A percentile compares a stretch with the other conserved stretches of the same genome.
phyloP scores from a whole-genome alignment of 768 basidiomycete genomes.

The Boletus patriciae region DNA sequence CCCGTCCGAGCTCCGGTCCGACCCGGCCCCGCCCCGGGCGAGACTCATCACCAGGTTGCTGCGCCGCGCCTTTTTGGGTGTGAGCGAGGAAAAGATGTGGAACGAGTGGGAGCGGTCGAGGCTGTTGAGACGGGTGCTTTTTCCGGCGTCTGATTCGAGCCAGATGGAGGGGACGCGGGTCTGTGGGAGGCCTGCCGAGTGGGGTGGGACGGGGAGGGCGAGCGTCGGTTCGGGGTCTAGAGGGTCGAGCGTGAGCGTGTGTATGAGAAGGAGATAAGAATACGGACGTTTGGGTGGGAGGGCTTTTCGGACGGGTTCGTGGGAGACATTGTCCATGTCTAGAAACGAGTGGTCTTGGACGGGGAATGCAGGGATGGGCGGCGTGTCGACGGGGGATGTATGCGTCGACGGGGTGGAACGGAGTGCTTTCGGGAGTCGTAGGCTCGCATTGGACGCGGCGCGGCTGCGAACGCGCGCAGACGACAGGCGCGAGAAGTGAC shows the following conservation, averaged over 20 bases:
- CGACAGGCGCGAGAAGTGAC: constrained; percentile 46
- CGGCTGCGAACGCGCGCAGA: constrained; percentile 67
- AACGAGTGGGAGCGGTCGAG: constrained; percentile 26
- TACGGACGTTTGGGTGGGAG: constrained; percentile 19
- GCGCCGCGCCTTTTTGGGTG: constrained; percentile 10
- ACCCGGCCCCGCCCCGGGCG: no score
- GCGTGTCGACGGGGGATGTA: constrained; percentile 33
- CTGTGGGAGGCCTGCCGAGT: constrained; percentile 19
- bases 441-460: constrained; percentile 62
- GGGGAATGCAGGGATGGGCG: constrained; percentile 32
- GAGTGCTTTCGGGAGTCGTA: constrained; percentile 53
- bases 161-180: constrained; percentile 48
- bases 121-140: constrained; percentile 6
- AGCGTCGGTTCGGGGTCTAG: constrained; percentile 18
- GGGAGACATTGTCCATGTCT: constrained; percentile 31
- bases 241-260: background rate
- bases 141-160: constrained; percentile 43
- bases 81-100: constrained; percentile 21
- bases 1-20: constrained; percentile 8
- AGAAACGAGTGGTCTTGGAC: constrained; percentile 32
- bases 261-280: no score
- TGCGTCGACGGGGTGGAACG: constrained; percentile 33
- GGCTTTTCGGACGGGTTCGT: constrained; percentile 31
- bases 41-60: constrained; percentile 32
- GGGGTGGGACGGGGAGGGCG: constrained; percentile 22